These are phyloP conservation scores for Cercophora scortea DNA, from an alignment of 495 filamentous ascomycete genomes.

Conservation along the genomic window DNA sequence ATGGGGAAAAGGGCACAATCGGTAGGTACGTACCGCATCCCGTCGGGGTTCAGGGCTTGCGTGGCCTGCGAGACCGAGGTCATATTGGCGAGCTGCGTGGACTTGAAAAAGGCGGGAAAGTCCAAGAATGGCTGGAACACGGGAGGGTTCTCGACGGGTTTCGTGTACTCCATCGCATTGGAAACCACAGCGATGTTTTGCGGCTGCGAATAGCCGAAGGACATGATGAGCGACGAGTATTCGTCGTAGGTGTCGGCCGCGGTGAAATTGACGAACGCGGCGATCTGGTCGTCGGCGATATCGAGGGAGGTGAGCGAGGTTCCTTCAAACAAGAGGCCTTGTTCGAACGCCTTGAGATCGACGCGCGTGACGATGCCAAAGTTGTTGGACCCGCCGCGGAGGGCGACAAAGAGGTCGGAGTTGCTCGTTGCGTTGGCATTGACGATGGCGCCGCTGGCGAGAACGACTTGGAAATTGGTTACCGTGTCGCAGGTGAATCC, in stretches of 20 bases:
- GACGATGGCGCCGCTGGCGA: constrained; percentile 46
- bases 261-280: constrained; percentile 6
- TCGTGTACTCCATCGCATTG: constrained; percentile 10
- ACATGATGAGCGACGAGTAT: constrained; percentile 9
- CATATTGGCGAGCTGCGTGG: neutral
- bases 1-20: neutral
- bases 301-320: constrained; percentile 2
- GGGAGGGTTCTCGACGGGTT: constrained; percentile 5
- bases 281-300: constrained; percentile 5
- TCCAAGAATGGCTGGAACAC: constrained; percentile 1
- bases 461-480: constrained; percentile 45
- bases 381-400: constrained; percentile 48
- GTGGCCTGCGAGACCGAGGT: neutral
- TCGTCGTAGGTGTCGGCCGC: constrained; percentile 11
- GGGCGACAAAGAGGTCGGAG: constrained; percentile 44
- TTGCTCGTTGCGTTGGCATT: constrained; percentile 30
- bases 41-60: neutral
- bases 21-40: neutral
- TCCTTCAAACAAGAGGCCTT: constrained; percentile 10
- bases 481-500: constrained; percentile 49
- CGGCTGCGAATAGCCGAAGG: constrained; percentile 3
- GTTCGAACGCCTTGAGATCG: constrained; percentile 15
- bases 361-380: constrained; percentile 46
- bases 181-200: neutral
- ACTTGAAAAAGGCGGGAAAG: neutral